phyloP scores from a whole-genome alignment of 2,329 filamentous ascomycete genomes.

The Hortaea werneckii region DNA sequence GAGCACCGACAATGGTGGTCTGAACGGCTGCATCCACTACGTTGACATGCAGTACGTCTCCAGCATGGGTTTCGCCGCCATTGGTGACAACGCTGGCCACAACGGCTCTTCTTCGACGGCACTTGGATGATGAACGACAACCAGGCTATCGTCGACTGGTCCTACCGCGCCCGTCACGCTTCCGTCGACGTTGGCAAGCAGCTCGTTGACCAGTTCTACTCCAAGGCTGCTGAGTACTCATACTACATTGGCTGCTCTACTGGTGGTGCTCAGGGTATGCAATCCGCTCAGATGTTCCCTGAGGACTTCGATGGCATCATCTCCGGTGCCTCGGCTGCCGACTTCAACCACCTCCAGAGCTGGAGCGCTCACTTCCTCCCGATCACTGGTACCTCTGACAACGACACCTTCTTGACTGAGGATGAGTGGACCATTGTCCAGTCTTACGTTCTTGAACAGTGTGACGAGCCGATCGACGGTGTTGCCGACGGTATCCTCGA shows the following conservation, averaged over 20 bases:
- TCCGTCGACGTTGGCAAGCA: slow-evolving; percentile 24
- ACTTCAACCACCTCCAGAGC: slow-evolving; percentile 34
- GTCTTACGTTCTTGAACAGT: slow-evolving; percentile 36
- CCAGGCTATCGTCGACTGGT: slow-evolving; percentile 24
- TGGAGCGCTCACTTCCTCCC: slow-evolving; percentile 34
- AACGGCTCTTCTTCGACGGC: slow-evolving; percentile 23
- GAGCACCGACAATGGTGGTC: slow-evolving; percentile 26
- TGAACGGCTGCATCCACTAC: slow-evolving; percentile 25
- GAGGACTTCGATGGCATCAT: slow-evolving; percentile 41
- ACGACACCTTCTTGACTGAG: slow-evolving; percentile 30
- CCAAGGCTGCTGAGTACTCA: slow-evolving; percentile 29
- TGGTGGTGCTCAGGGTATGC: slow-evolving; percentile 39
- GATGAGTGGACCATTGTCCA: slow-evolving; percentile 33
- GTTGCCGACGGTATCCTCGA: slow-evolving; percentile 39
- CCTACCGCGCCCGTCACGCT: slow-evolving; percentile 23
- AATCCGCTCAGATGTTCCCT: slow-evolving; percentile 35
- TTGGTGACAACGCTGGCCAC: slow-evolving; percentile 27
- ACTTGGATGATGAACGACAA: slow-evolving; percentile 17
- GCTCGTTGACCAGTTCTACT: slow-evolving; percentile 29
- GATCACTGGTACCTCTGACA: slow-evolving; percentile 30
- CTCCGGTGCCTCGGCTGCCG: slow-evolving; percentile 34
- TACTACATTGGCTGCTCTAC: slow-evolving; percentile 41
- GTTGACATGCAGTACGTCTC: slow-evolving; percentile 25
- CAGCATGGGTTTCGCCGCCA: slow-evolving; percentile 22
- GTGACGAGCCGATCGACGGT: slow-evolving; percentile 40